Base-by-base conservation (phyloP, 257 asterid species). In the Paraleonurus japonicus region DNA sequence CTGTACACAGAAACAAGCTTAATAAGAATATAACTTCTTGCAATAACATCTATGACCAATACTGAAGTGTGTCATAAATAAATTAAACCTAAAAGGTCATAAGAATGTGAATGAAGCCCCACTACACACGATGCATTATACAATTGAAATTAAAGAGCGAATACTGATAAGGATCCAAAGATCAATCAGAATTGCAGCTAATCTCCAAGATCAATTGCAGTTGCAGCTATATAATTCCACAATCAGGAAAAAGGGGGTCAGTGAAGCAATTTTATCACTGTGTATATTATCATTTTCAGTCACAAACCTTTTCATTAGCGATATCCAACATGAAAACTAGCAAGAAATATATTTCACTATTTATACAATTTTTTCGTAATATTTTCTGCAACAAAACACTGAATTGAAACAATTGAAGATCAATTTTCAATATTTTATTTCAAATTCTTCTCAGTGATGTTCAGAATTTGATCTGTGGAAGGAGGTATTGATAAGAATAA, bases 1-100 rank as follows among this genome's bases (percentile, higher is more conserved):
- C 98, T 89, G 81, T 28, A 47, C 59, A 69, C n/a, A 4, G 47
- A 48, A 58, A 39, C 27, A n/a, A 55, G n/a, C 17, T 20, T 50
- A 50, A 11, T 66, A 63, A 32, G 54, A 37, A 23, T 43, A 53
- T 26, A 54, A 6, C 33, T 24, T 35, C 65, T 15, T 54, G 74
- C 50, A 64, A 71, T 16, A 23, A 51, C 67, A 41, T 41, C 15
- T 55, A 16, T 20, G 8, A 62, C 43, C 27, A 30, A 61, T 45
- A 23, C 22, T 4, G 24, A n/a, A 37, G 15, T 2, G 35, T 22
- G 24, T 27, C 11, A 9, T 3, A 33, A 32, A 33, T 43, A 26
- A 69, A 67, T 47, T 67, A 4, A 57, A 30, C 1, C 24, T 15
- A 33, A 16, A 41, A 55, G 48, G 58, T 61, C 23, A 47, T 37